These are phyloP conservation scores for Fimicolochytrium jonesii DNA, from an alignment of 192 early-diverging fungal species.

Conservation along the genomic window DNA sequence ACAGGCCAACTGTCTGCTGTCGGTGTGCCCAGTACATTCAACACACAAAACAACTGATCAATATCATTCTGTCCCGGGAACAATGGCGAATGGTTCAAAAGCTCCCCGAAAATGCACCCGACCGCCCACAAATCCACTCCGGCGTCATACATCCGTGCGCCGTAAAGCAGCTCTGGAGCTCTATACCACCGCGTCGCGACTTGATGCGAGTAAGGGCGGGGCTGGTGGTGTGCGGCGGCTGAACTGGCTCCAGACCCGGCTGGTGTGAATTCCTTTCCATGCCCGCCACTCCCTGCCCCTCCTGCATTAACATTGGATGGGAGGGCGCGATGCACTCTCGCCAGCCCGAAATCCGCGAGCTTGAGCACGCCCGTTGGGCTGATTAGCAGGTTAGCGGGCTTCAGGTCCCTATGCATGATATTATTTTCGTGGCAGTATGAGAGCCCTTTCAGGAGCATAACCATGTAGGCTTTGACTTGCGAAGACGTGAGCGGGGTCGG, in stretches of 20 bases:
- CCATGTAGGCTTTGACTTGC: slow-evolving; percentile 56
- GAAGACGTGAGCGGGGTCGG: slow-evolving; percentile 42
- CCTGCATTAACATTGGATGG: slow-evolving; percentile 14
- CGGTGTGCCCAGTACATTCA: slow-evolving; percentile 46
- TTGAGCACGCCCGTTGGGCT: slow-evolving; percentile 51
- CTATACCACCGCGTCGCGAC: slow-evolving; percentile 62
- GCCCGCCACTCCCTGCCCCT: no score
- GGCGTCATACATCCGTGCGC: slow-evolving; percentile 53
- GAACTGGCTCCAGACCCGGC: no score
- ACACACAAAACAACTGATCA: slow-evolving; percentile 55
- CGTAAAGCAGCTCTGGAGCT: slow-evolving; percentile 59
- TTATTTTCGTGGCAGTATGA: slow-evolving; percentile 54
- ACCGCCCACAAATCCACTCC: slow-evolving; percentile 63
- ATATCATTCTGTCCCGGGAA: slow-evolving; percentile 63
- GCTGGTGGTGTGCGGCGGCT: background rate
- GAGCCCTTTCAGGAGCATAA: slow-evolving; percentile 56
- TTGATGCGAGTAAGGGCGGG: slow-evolving; percentile 50
- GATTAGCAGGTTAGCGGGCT: slow-evolving; percentile 55
- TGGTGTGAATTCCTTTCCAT: no score
- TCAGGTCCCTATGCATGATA: slow-evolving; percentile 59
- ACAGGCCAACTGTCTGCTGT: slow-evolving; percentile 50
- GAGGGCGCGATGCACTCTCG: slow-evolving; percentile 35
- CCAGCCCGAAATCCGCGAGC: slow-evolving; percentile 61
- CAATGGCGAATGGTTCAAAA: slow-evolving; percentile 54
- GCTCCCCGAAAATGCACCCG: slow-evolving; percentile 64